phyloP scores from a whole-genome alignment of 768 basidiomycete species.

The Pleurotus salmoneostramineus region DNA sequence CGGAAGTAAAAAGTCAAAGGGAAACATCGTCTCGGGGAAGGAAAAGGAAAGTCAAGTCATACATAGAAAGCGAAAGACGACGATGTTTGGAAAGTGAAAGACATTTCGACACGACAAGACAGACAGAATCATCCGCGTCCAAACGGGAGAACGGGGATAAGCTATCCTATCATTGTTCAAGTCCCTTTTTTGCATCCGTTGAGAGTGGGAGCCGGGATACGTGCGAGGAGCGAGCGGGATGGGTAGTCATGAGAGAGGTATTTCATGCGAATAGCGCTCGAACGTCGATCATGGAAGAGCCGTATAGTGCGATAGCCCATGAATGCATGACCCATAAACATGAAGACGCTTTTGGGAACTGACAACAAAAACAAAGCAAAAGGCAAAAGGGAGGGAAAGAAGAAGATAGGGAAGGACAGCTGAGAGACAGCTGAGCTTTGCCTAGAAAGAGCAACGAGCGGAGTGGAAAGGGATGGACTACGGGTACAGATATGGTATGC shows the following conservation, averaged over 20 bases:
- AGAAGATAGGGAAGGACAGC: not conserved
- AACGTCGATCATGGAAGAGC: not conserved
- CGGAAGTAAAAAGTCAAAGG: too few relatives aligned
- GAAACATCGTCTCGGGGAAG: too few relatives aligned
- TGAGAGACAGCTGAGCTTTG: not conserved
- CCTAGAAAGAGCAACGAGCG: not conserved
- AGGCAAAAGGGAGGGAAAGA: too few relatives aligned
- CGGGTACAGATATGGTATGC: not conserved
- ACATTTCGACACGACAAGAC: not conserved
- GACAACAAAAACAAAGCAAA: too few relatives aligned
- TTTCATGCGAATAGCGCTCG: not conserved
- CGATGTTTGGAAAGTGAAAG: not conserved
- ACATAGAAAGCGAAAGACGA: too few relatives aligned
- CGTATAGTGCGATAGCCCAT: not conserved
- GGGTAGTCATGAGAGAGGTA: too few relatives aligned
- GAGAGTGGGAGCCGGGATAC: slow-evolving; percentile 1
- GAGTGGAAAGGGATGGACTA: not conserved
- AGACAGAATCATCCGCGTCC: too few relatives aligned
- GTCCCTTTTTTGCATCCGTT: not conserved
- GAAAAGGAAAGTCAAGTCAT: too few relatives aligned
- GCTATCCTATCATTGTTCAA: too few relatives aligned
- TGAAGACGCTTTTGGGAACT: too few relatives aligned
- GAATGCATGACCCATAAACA: too few relatives aligned
- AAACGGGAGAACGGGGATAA: too few relatives aligned
- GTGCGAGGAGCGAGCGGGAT: not conserved